Conservation (phyloP, 1,139 yeast genomes). For the Saccharomycopsis phalli region DNA sequence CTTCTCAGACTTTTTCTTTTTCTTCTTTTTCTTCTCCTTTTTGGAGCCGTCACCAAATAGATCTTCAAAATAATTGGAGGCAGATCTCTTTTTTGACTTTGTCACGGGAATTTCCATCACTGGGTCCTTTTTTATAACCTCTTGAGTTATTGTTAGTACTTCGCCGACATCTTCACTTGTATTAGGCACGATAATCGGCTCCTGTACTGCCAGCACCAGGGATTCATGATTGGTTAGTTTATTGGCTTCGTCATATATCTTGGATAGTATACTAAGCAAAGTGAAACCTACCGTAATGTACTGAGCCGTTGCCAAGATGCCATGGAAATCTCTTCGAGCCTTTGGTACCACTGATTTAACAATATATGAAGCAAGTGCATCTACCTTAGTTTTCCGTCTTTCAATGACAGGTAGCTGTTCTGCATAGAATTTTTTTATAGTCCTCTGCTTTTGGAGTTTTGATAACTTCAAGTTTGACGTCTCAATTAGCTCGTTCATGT, state of each 20-base stretch:
- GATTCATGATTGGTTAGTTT: not conserved
- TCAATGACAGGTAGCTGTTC: not conserved
- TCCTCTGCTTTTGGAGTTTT: conserved; percentile 4
- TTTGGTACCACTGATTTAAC: not conserved
- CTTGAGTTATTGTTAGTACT: not conserved
- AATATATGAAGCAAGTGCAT: not conserved
- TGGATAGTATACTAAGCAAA: conserved; percentile 9
- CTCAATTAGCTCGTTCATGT: not conserved
- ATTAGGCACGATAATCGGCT: conserved; percentile 1
- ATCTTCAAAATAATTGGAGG: conserved; percentile 6
- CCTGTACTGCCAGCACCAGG: conserved; percentile 2
- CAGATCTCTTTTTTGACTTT: not conserved
- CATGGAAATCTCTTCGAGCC: conserved; percentile 4
- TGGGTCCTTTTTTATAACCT: too few relatives aligned
- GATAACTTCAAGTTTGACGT: not conserved
- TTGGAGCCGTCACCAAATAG: conserved; percentile 6
- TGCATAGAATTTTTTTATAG: not conserved
- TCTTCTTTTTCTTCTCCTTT: not conserved
- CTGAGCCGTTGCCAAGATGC: conserved; percentile 9
- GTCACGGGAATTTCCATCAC: too few relatives aligned
- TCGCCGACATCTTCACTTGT: not conserved
- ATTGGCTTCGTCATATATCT: not conserved
- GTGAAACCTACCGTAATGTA: conserved; percentile 16
- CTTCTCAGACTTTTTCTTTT: not conserved
- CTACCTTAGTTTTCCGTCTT: not conserved